Evolutionary conservation across 2,329 filamentous ascomycete species (phyloP).

Genomic region (Mycogone perniciosa): DNA sequence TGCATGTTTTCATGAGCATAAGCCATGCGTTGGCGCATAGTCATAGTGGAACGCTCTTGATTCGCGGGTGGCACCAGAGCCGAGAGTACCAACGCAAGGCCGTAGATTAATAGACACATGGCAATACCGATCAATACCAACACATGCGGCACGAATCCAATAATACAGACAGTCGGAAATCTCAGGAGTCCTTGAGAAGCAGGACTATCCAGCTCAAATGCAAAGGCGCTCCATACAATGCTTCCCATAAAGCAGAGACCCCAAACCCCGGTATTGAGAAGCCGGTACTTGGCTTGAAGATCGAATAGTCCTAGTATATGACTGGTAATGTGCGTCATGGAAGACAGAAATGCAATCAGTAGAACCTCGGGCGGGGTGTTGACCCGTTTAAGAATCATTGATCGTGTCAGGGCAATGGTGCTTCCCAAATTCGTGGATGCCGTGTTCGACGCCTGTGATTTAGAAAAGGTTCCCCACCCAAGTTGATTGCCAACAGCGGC

Average conservation of each 20-base stretch:
- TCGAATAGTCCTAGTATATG: conserved; percentile 76
- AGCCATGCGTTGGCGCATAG: conserved; percentile 54
- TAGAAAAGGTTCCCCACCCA: conserved; percentile 59
- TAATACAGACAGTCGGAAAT: conserved; percentile 90
- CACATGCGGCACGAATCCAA: conserved; percentile 93
- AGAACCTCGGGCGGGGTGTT: conserved; percentile 89
- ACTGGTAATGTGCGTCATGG: conserved; percentile 81
- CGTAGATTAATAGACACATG: conserved; percentile 71
- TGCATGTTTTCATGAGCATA: conserved; percentile 85
- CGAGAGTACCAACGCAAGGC: conserved; percentile 67
- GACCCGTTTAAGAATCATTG: conserved; percentile 68
- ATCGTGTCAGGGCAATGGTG: conserved; percentile 47
- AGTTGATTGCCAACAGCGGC: conserved; percentile 77
- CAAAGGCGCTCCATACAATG: conserved; percentile 69
- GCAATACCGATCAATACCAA: conserved; percentile 74
- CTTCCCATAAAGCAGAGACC: conserved; percentile 82
- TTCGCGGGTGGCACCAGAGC: conserved; percentile 37
- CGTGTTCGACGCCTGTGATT: conserved; percentile 33
- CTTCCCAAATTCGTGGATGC: conserved; percentile 19
- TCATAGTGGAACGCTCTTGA: conserved; percentile 25
- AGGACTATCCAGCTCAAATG: conserved; percentile 55
- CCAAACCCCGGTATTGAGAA: conserved; percentile 85
- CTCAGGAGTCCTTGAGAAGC: conserved; percentile 62
- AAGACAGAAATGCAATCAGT: conserved; percentile 78
- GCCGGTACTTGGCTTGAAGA: conserved; percentile 69